Percentiles rank a stretch among this genome's conserved stretches.
phyloP scores from a whole-genome alignment of 1,284 basidiomycete genomes.

The Erythrobasidium hasegawianum region DNA sequence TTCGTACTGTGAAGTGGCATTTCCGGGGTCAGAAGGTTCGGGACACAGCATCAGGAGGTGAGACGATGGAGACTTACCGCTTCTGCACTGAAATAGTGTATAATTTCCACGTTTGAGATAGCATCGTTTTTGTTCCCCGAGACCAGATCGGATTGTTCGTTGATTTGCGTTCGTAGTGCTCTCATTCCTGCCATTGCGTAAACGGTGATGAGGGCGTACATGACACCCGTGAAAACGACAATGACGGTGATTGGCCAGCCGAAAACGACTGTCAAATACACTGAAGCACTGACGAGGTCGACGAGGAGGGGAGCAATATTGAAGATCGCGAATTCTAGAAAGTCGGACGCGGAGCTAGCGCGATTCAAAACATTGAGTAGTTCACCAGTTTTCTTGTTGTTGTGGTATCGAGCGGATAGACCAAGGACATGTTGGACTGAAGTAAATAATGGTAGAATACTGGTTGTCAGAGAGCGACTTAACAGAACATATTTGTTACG shows the following conservation, averaged over 20 bases:
- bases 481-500: not conserved
- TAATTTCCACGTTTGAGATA: slow-evolving; percentile 71
- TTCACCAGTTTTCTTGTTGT: slow-evolving; percentile 64
- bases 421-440: slow-evolving; percentile 64
- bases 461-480: not conserved
- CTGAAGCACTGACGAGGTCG: not conserved
- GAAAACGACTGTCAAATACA: slow-evolving; percentile 2
- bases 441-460: not conserved
- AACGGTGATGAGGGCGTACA: not conserved
- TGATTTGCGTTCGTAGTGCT: slow-evolving; percentile 1
- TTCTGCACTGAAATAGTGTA: slow-evolving; percentile 73
- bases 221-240: not conserved
- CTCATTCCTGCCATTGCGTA: not conserved
- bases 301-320: slow-evolving; percentile 2
- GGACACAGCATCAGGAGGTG: not conserved
- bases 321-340: not conserved
- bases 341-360: not conserved
- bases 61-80: not conserved
- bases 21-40: not conserved
- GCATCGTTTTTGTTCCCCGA: slow-evolving; percentile 50
- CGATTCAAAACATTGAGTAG: slow-evolving; percentile 53
- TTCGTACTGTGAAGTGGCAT: not conserved
- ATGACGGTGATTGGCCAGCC: slow-evolving; percentile 11
- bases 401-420: slow-evolving; percentile 79
- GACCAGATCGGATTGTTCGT: slow-evolving; percentile 9